Evolutionary conservation across 345 rosid genomes (phyloP).

Genomic region (Kandelia obovata): DNA sequence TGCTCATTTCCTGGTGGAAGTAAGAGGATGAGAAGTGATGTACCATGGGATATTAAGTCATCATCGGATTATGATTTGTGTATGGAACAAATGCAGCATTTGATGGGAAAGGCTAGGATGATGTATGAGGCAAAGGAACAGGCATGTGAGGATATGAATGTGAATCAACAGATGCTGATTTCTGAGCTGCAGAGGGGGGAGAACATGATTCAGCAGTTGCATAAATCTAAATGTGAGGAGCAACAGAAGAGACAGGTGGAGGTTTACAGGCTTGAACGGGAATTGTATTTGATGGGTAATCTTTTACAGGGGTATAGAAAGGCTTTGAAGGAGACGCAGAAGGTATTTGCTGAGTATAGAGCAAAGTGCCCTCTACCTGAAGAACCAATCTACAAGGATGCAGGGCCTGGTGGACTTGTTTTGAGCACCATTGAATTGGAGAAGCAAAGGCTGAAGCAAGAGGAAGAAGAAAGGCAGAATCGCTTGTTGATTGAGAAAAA

Average conservation of each 20-base stretch:
- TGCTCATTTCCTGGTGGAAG: conserved; percentile 41
- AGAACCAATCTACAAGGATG: conserved; percentile 70
- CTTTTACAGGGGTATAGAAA: conserved; percentile 71
- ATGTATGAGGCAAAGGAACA: conserved; percentile 48
- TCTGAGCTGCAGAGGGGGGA: conserved; percentile 50
- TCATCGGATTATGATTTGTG: conserved; percentile 38
- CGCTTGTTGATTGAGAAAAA: conserved; percentile 37
- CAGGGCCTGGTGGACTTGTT: conserved; percentile 78
- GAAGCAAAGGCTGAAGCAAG: conserved; percentile 58
- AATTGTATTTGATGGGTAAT: conserved; percentile 63
- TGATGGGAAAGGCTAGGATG: conserved; percentile 50
- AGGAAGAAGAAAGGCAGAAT: conserved; percentile 61
- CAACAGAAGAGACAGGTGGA: conserved; percentile 48
- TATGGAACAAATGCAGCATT: conserved; percentile 46
- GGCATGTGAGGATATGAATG: conserved; percentile 33
- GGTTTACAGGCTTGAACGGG: conserved; percentile 65
- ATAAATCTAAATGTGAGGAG: conserved; percentile 58
- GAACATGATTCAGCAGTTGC: conserved; percentile 49
- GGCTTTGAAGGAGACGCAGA: conserved; percentile 62
- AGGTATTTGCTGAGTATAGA: conserved; percentile 62
- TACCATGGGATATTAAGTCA: conserved; percentile 46
- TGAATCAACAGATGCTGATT: conserved; percentile 53
- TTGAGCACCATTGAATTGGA: conserved; percentile 64
- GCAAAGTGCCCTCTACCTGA: conserved; percentile 46
- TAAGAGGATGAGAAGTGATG: conserved; percentile 72